Conservation (phyloP, 345 rosid species). For the Eucalyptus curtisii region DNA sequence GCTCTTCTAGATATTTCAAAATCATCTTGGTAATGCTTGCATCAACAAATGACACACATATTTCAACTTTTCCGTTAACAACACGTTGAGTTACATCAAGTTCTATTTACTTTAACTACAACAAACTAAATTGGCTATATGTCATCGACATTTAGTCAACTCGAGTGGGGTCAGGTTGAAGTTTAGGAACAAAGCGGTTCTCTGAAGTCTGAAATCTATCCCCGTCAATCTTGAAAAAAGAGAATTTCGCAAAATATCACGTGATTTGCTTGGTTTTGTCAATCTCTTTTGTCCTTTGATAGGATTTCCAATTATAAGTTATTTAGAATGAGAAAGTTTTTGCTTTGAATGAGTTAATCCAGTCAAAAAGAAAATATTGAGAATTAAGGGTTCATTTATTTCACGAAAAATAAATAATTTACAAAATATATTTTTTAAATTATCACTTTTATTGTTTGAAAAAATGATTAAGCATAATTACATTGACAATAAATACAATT, state of each 20-base stretch:
- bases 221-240: neutral
- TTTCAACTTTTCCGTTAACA: neutral
- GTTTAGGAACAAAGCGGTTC: neutral
- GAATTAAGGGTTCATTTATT: neutral
- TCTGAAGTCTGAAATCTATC: neutral
- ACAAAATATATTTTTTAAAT: neutral
- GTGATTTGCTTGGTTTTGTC: neutral
- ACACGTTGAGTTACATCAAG: neutral
- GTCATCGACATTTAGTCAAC: neutral
- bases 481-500: too few species aligned
- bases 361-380: neutral
- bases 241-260: neutral
- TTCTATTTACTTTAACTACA: neutral
- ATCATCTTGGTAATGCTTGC: neutral
- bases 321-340: neutral
- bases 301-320: neutral
- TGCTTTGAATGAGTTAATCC: neutral
- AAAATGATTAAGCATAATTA: too few species aligned
- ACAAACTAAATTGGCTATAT: neutral
- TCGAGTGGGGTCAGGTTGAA: neutral
- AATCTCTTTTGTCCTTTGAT: neutral
- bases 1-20: neutral
- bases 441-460: neutral
- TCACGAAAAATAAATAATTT: neutral
- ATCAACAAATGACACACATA: neutral